Evolutionary conservation across 2,329 filamentous ascomycete species (phyloP), one percentile per base, ranked within the genome.

Genomic region (Blastomyces emzantsi): DNA sequence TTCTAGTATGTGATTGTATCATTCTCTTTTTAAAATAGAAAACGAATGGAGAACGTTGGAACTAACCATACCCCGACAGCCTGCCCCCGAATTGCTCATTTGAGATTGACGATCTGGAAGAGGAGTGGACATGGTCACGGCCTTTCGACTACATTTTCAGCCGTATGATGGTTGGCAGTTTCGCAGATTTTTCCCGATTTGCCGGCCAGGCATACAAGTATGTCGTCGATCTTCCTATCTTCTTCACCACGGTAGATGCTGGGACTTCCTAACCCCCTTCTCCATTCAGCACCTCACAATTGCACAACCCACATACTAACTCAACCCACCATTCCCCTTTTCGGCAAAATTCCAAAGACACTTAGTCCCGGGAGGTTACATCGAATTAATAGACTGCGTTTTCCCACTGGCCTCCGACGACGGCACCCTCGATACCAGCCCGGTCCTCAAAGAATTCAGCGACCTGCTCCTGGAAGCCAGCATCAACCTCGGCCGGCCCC

Each of bases 81-180:
- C 70, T 75, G 2, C 75, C 77, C 5, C 72, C 76, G 1, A 80
- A 80, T 67, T 72, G 78, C 62, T 70, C 70, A 36, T 80, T 80
- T 69, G 76, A 79, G 67, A 74, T 80, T 66, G 78, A 80, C 67
- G 78, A 80, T 68, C 71, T 73, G 28, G 72, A 69, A 66, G 69
- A 68, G 57, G 70, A 76, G 57, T 80, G 78, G 77, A 73, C 73
- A 8, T 79, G 73, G 1, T 62, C 69, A 9, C 64, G 71, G 55
- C 67, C 71, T 57, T 78, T 78, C 66, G 75, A 77, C 65, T 72
- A 76, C 43, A 72, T 77, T 43, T 75, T 78, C 65, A 71, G 76
- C 11, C 70, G 76, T 22, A 71, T 71, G n/a, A 70, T 81, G 54
- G 74, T 75, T 13, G 77, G 75, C 15, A 75, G 73, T 64, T 75